phyloP scores from a whole-genome alignment of 495 filamentous ascomycete species.

The Aspergillus ostianus region DNA sequence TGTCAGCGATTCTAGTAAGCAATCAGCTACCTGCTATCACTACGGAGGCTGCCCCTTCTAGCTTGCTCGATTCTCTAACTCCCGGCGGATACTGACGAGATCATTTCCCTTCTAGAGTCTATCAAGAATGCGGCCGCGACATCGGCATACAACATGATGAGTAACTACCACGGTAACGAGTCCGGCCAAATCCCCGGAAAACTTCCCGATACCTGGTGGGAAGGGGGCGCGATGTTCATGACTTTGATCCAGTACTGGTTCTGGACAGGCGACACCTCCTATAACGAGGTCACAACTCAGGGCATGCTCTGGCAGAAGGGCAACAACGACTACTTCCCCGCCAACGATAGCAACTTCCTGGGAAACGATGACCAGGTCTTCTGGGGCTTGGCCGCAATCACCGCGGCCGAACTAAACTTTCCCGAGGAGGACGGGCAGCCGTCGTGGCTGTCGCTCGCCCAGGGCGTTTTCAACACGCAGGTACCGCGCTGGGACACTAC shows the following conservation, averaged over 20 bases:
- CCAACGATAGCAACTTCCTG: conserved; percentile 46
- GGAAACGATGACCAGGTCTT: conserved; percentile 81
- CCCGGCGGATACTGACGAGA: conserved; percentile 3
- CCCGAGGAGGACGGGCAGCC: conserved; percentile 58
- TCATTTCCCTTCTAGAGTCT: conserved; percentile 39
- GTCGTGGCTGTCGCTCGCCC: conserved; percentile 60
- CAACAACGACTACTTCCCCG: conserved; percentile 63
- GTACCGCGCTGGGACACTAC: conserved; percentile 63
- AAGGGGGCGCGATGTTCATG: conserved; percentile 73
- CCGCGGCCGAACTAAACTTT: conserved; percentile 71
- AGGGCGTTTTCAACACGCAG: conserved; percentile 64
- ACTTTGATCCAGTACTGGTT: conserved; percentile 76
- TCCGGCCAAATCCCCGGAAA: conserved; percentile 63
- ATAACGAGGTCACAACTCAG: conserved; percentile 60
- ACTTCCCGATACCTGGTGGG: conserved; percentile 70
- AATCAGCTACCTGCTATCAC: neutral
- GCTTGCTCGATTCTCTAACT: neutral
- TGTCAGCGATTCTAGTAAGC: conserved; percentile 33
- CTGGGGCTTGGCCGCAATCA: conserved; percentile 73
- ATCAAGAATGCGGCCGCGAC: conserved; percentile 60
- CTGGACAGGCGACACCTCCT: conserved; percentile 67
- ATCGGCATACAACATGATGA: conserved; percentile 63
- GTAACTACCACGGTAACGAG: conserved; percentile 62
- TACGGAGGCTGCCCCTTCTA: neutral
- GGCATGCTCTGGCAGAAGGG: conserved; percentile 72